A percentile compares a stretch with the other conserved stretches of the same genome.
These are phyloP conservation scores for Aspergillus ellipticus DNA, from an alignment of 495 filamentous ascomycete genomes.

Conservation along the genomic window DNA sequence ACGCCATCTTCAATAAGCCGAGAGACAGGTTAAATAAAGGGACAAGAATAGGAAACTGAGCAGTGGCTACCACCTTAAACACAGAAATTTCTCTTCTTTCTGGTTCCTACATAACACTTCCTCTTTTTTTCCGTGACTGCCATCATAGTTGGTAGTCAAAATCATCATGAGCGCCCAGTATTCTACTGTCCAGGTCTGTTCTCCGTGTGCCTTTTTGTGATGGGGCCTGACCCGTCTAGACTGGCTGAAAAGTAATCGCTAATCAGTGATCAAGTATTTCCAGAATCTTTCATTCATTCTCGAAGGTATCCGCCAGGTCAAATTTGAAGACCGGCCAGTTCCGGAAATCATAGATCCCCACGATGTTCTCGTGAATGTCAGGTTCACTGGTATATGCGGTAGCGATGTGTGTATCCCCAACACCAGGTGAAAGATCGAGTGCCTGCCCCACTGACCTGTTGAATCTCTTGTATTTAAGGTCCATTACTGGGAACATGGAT, in stretches of 20 bases:
- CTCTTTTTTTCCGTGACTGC: too few relatives aligned
- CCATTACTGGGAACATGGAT: constrained; percentile 87
- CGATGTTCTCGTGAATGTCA: constrained; percentile 78
- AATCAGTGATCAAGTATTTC: neutral
- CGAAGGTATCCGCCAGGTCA: constrained; percentile 65
- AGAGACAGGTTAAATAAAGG: too few relatives aligned
- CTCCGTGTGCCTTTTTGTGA: neutral
- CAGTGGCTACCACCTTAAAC: too few relatives aligned
- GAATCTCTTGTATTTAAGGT: constrained; percentile 33
- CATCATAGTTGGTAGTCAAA: neutral
- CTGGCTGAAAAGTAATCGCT: neutral
- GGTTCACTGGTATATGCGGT: constrained; percentile 88
- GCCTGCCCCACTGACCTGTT: neutral
- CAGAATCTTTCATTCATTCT: constrained; percentile 90
- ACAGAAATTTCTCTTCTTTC: too few relatives aligned
- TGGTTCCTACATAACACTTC: too few relatives aligned
- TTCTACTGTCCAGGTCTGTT: constrained; percentile 24
- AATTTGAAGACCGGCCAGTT: constrained; percentile 71
- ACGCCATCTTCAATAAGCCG: too few relatives aligned
- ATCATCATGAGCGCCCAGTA: constrained; percentile 13
- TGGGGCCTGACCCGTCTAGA: too few relatives aligned
- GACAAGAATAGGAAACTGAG: too few relatives aligned
- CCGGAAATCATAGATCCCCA: constrained; percentile 62
- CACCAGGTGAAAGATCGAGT: neutral
- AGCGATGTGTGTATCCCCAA: constrained; percentile 58